Base-by-base conservation (phyloP, 805 yeast species). In the Scheffersomyces ergatensis region DNA sequence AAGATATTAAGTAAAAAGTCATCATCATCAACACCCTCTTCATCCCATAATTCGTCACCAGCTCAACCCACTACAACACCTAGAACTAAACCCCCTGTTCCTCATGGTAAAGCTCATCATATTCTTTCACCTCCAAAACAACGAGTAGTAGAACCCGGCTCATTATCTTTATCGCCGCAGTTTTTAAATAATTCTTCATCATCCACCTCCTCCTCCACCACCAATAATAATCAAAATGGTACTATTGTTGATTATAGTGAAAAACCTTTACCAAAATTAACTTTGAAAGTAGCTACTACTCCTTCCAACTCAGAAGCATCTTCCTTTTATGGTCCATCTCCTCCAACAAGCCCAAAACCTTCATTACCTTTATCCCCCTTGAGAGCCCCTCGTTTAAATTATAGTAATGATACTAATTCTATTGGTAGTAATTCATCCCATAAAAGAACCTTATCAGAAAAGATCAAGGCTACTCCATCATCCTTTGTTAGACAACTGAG, bases 401-500 rank as follows among this genome's bases (percentile, higher is more conserved):
- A 35, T 35, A 14, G 21, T 19, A 29, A 35, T 35, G 37, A 16
- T 16, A 25, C 21, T 24, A 5, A 25, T 24, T 35, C 44, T 16
- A 36, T 34, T 26, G 25, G 35, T 9, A 38, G 36, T 29, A 5
- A 5, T 5, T 14, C 32, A 5, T 1, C 29, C 7, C 43, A 46
- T 17, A 51, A 44, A 41, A 46, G 65, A 31, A 50, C 51, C 21
- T 44, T 58, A n/a, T 57, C 61, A 14, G 66, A 62, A 11, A 57
- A 52, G 37, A 46, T 60, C n/a, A 60, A 57, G 37, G 43, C 58
- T 12, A 60, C 69, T 3, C 71, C 70, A 2, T 54, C 68, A 2
- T 60, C 65, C 5, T 55, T 56, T 29, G 69, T 63, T 6, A 53
- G 70, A 36, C 62, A 59, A 37, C 57, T 58, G 43, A 50, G 67